These are phyloP conservation scores for Trifolium repens DNA, from an alignment of 306 rosid genomes.

Conservation along the genomic window DNA sequence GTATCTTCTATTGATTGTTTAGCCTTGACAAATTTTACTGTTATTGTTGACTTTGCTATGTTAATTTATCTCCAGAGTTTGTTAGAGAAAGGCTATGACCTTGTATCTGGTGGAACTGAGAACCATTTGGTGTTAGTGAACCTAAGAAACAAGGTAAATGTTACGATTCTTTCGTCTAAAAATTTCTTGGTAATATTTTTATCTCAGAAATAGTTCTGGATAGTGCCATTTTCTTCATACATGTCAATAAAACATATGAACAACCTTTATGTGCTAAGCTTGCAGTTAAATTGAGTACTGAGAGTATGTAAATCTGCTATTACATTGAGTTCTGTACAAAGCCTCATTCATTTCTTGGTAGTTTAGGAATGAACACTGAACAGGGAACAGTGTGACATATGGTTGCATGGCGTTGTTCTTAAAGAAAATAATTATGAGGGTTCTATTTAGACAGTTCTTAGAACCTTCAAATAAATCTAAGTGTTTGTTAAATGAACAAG, in stretches of 20 bases:
- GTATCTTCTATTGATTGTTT: constrained; percentile 28
- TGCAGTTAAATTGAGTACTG: constrained; percentile 19
- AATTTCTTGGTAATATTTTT: constrained; percentile 24
- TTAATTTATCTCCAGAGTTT: constrained; percentile 72
- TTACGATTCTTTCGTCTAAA: constrained; percentile 37
- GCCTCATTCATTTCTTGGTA: not conserved
- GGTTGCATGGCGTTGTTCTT: not conserved
- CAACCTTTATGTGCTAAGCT: constrained; percentile 23
- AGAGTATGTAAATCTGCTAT: constrained; percentile 6
- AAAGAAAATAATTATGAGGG: not conserved
- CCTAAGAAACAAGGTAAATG: constrained; percentile 78
- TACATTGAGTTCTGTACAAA: not conserved
- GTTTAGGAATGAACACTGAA: constrained; percentile 27
- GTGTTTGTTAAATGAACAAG: constrained; percentile 7
- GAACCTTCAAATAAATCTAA: constrained; percentile 34
- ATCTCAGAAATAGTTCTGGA: constrained; percentile 15
- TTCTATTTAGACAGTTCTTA: not conserved
- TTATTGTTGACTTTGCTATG: constrained; percentile 40
- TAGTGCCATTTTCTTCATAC: constrained; percentile 28
- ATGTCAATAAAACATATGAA: constrained; percentile 23
- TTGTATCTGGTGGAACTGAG: constrained; percentile 97
- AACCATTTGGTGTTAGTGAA: constrained; percentile 90
- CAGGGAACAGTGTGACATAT: constrained; percentile 11
- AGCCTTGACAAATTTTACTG: constrained; percentile 24
- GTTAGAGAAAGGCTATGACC: constrained; percentile 80